phyloP scores from a whole-genome alignment of 768 basidiomycete genomes.

The Boletus reticuloceps region DNA sequence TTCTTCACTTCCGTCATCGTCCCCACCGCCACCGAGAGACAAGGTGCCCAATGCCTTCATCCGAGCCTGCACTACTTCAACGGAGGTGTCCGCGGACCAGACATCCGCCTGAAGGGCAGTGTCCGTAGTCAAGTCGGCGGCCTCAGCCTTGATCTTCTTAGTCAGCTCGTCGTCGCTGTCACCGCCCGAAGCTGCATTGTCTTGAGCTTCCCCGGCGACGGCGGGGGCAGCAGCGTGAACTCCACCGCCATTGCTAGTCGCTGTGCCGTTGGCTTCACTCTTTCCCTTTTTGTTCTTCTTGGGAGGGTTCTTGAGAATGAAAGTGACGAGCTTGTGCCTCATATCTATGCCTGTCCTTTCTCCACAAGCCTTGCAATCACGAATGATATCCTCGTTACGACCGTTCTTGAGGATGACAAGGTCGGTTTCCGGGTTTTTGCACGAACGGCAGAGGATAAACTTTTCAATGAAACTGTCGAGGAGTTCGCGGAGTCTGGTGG shows the following conservation, averaged over 20 bases:
- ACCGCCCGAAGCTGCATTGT: slow-evolving; percentile 44
- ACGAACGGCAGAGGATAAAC: slow-evolving; percentile 93
- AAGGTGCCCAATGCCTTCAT: slow-evolving; percentile 64
- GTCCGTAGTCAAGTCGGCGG: slow-evolving; percentile 68
- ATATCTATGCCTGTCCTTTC: slow-evolving; percentile 90
- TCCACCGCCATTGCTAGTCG: slow-evolving; percentile 47
- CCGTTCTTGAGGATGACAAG: slow-evolving; percentile 86
- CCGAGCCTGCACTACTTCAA: slow-evolving; percentile 84
- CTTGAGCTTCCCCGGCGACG: slow-evolving; percentile 40
- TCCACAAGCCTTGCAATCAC: slow-evolving; percentile 99
- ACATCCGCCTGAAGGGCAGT: slow-evolving; percentile 65
- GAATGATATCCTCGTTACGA: slow-evolving; percentile 77
- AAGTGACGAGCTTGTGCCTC: slow-evolving; percentile 95
- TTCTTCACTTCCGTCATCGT: slow-evolving; percentile 89
- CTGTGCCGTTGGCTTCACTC: slow-evolving; percentile 55
- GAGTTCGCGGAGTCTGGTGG: slow-evolving; percentile 87
- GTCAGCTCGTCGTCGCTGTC: slow-evolving; percentile 89
- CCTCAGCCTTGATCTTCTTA: slow-evolving; percentile 89
- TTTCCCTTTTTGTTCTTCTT: slow-evolving; percentile 60
- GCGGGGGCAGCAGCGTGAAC: slow-evolving; percentile 38
- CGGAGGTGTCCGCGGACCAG: slow-evolving; percentile 91
- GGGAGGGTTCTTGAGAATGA: slow-evolving; percentile 97
- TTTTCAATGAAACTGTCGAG: slow-evolving; percentile 98
- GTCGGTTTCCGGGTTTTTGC: slow-evolving; percentile 99
- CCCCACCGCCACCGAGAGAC: slow-evolving; percentile 46